phyloP scores from a whole-genome alignment of 2,329 filamentous ascomycete genomes.

The Botrytis tulipae region DNA sequence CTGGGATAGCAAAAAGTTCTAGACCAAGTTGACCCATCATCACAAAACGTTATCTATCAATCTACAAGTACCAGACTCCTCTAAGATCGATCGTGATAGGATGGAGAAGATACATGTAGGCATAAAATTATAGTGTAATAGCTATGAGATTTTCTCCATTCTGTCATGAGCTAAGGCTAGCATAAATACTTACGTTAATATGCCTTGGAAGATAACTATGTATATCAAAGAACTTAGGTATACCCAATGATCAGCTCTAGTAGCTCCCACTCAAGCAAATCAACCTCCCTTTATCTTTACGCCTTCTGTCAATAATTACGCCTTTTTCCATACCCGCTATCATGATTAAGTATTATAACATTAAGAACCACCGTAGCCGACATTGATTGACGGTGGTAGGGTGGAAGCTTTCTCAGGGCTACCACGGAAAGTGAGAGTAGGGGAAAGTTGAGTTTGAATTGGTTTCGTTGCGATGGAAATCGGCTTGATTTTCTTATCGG shows the following conservation, averaged over 20 bases:
- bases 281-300: background rate
- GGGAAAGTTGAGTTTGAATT: slow-evolving; percentile 19
- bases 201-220: background rate
- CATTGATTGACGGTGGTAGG: slow-evolving; percentile 31
- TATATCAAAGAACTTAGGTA: background rate
- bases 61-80: background rate
- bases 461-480: slow-evolving; percentile 23
- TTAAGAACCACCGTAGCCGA: slow-evolving; percentile 27
- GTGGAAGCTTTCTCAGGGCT: slow-evolving; percentile 57
- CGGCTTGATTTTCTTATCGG: slow-evolving; percentile 21
- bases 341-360: slow-evolving; percentile 11
- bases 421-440: slow-evolving; percentile 55
- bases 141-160: background rate
- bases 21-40: background rate
- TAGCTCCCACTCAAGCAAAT: slow-evolving; percentile 5
- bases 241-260: slow-evolving; percentile 9
- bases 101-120: background rate
- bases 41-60: background rate
- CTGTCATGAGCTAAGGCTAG: background rate
- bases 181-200: background rate
- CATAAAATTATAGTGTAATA: background rate
- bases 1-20: background rate
- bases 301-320: slow-evolving; percentile 10
- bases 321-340: slow-evolving; percentile 11
- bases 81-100: background rate